Evolutionary conservation across 1,139 yeast genomes (phyloP), one percentile per base, ranked within the genome.

Genomic region (Zygosaccharomyces sapae): DNA sequence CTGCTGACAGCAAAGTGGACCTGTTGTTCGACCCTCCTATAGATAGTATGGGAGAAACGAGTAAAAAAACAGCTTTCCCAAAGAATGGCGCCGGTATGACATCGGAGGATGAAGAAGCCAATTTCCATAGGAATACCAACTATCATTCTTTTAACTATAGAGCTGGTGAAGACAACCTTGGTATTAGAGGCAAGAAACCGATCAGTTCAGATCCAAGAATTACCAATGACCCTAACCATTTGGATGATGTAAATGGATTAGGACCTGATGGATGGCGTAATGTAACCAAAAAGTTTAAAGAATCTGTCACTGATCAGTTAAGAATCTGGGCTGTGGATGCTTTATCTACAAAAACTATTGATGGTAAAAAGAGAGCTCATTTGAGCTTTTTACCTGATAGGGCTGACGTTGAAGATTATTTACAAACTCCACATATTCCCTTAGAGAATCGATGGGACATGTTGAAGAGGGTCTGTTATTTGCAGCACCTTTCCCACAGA

Each of bases 151-250:
- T 90, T 67, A 90, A 89, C 64, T 82, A 87, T 60, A 75, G 94
- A 58, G 92, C 96, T 0, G 96, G 97, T 24, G 85, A 79, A 51
- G 95, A 88, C 29, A 90, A 90, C 61, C 71, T 72, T 45, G 97
- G 97, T 44, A 77, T 90, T 30, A 73, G 95, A 51, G 97, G 89
- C 52, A 81, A 79, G 62, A 90, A 90, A 70, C 80, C 83, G 49
- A 79, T 81, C 48, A 86, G 96, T 16, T 75, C 81, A 2, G 97
- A 90, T 66, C 76, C 88, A 0, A 77, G 97, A 61, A 83, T 90
- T 38, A 83, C 83, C 47, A 81, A 81, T 43, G 86, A 76, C 59
- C 71, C 70, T 10, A 68, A 65, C 19, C 97, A 90, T 62, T 70
- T 73, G 48, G 70, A 71, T 16, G 97, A 90, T 65, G 92, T 89